Evolutionary conservation across 108 stramenopile genomes (phyloP), one percentile per base, ranked within the genome.

Genomic region (Fragilaria crotonensis): DNA sequence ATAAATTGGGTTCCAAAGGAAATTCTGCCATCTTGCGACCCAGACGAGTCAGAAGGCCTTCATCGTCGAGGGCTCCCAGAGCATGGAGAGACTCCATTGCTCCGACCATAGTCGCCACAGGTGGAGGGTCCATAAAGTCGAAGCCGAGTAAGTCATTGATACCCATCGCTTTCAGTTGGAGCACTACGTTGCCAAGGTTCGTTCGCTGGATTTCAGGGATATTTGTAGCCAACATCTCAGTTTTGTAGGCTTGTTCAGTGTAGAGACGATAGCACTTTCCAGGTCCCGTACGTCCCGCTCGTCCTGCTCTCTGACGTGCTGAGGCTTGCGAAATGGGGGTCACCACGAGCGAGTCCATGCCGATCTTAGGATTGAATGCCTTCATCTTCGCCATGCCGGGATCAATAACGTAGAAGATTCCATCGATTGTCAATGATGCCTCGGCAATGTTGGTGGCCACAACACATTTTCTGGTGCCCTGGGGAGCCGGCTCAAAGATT

Each of bases 401-500:
- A 78, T 99, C 98, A 25, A 99, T 90, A 7, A 99, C 98, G 62
- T 99, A 99, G 72, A 96, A 97, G 57, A 99, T 97, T 2, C 98
- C 98, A 72, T 99, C 98, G 65, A 99, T 97, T 27, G 98, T 99
- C 54, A 99, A 65, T 4, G 95, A 96, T 5, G 98, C 97, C 71
- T 99, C 98, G 20, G 98, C 98, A 66, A 99, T 99, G 62, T 99
- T 99, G 19, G 97, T 99, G 19, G 99, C 97, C 7, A 99, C 93
- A 0, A 99, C 81, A 56, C 87, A 90, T 68, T 98, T 99, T 31
- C 98, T 85, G 2, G 94, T 59, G 21, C 97, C 96, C 14, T 73
- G 57, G 4, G 98, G 98, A 33, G 98, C 95, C 4, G 96, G 96
- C 61, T 99, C 98, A 72, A 99, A 99, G 59, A 99, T 99, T 22